Evolutionary conservation across 2,329 filamentous ascomycete species (phyloP).

Genomic region (Venturia carpophila): DNA sequence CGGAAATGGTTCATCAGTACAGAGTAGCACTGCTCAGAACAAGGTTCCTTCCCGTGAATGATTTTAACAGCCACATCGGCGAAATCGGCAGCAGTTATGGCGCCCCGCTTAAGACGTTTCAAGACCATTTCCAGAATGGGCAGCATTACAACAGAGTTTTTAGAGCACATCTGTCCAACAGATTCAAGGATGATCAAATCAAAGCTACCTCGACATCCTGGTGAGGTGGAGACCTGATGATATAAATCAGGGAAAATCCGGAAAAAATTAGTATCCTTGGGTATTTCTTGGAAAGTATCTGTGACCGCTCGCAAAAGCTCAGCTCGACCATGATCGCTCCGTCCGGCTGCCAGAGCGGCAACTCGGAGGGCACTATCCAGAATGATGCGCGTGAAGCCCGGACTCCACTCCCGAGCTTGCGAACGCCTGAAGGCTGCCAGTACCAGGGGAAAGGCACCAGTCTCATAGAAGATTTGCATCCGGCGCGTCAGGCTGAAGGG

Average conservation of each 20-base stretch:
- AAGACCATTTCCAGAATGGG: background rate
- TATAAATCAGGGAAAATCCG: background rate
- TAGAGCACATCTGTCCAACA: background rate
- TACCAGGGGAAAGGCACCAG: slow-evolving; percentile 1
- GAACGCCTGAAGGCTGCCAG: background rate
- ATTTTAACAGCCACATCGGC: background rate
- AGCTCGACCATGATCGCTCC: background rate
- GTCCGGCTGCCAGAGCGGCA: background rate
- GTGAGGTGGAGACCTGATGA: background rate
- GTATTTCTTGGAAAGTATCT: background rate
- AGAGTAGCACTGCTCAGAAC: background rate
- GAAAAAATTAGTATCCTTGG: background rate
- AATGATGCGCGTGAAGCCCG: background rate
- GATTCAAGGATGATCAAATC: background rate
- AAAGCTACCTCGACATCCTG: background rate
- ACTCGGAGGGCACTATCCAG: background rate
- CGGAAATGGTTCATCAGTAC: background rate
- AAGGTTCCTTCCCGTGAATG: background rate
- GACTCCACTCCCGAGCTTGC: background rate
- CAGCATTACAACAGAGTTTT: background rate
- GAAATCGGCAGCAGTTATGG: background rate
- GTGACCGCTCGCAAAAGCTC: background rate
- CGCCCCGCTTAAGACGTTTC: background rate
- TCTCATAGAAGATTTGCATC: background rate
- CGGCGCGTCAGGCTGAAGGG: background rate